These are phyloP conservation scores for Citrus trifoliata DNA, from an alignment of 345 rosid genomes.

Conservation along the genomic window DNA sequence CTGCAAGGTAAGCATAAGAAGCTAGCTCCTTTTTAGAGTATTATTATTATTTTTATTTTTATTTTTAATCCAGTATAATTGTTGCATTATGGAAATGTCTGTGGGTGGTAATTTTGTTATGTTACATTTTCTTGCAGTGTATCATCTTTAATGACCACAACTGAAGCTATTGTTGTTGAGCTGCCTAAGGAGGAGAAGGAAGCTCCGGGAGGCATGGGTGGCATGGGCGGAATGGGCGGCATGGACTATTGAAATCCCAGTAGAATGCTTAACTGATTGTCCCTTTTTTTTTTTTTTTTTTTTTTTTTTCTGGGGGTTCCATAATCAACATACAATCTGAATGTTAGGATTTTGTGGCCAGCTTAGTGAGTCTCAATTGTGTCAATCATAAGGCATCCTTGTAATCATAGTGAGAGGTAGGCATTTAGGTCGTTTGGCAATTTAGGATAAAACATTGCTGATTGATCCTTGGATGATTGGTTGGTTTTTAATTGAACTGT, in stretches of 20 bases:
- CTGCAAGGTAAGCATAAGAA: constrained; percentile 59
- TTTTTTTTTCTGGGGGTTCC: too few relatives aligned
- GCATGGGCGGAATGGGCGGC: constrained; percentile 69
- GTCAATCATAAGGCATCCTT: constrained; percentile 17
- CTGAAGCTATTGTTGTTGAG: constrained; percentile 83
- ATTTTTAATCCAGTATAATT: neutral
- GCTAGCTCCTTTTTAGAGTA: neutral
- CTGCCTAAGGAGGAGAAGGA: constrained; percentile 81
- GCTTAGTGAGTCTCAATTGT: neutral
- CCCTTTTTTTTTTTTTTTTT: neutral
- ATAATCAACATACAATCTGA: neutral
- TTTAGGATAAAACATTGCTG: neutral
- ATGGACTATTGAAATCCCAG: constrained; percentile 62
- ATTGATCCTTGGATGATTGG: neutral
- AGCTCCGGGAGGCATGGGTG: constrained; percentile 49
- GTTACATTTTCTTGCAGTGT: constrained; percentile 43
- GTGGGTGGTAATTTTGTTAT: neutral
- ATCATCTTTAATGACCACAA: constrained; percentile 88
- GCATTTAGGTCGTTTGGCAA: constrained; percentile 4
- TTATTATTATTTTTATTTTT: too few relatives aligned
- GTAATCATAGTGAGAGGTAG: constrained; percentile 21
- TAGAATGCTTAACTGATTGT: neutral
- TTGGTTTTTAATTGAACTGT: neutral
- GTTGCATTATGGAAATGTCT: neutral
- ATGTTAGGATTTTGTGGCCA: constrained; percentile 6